phyloP scores from a whole-genome alignment of 2,329 filamentous ascomycete species.

The Scolecobasidium constrictum region DNA sequence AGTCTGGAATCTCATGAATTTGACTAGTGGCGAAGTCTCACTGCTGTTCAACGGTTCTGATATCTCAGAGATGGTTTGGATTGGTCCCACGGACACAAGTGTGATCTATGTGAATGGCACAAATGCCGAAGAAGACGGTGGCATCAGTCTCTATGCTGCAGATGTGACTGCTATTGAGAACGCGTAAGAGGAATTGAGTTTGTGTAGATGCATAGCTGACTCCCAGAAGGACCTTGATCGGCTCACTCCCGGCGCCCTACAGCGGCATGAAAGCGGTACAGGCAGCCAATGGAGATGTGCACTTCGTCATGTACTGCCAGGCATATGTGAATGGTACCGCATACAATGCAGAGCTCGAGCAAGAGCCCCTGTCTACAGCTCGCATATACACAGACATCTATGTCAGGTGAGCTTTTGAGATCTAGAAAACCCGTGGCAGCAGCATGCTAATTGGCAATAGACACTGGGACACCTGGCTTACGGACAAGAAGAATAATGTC shows the following conservation, averaged over 20 bases:
- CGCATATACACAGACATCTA: not conserved
- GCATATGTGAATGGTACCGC: slow-evolving; percentile 21
- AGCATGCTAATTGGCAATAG: not conserved
- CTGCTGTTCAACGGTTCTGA: slow-evolving; percentile 14
- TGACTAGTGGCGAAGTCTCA: slow-evolving; percentile 15
- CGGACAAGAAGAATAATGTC: slow-evolving; percentile 57
- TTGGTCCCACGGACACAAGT: slow-evolving; percentile 19
- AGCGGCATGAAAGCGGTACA: slow-evolving; percentile 25
- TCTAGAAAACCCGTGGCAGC: not conserved
- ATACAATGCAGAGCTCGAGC: slow-evolving; percentile 25
- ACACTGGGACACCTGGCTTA: slow-evolving; percentile 73
- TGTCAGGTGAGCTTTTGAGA: not conserved
- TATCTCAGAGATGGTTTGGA: slow-evolving; percentile 19
- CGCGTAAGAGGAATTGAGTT: slow-evolving; percentile 14
- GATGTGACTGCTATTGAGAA: slow-evolving; percentile 17
- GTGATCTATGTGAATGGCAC: slow-evolving; percentile 19
- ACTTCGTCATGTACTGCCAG: slow-evolving; percentile 16
- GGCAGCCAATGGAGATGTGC: slow-evolving; percentile 17
- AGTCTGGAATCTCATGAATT: slow-evolving; percentile 14
- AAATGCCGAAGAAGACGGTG: slow-evolving; percentile 15
- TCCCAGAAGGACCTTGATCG: slow-evolving; percentile 16
- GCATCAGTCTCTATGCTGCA: slow-evolving; percentile 28
- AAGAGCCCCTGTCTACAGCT: not conserved
- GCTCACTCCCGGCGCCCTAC: slow-evolving; percentile 21
- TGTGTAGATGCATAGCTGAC: not conserved